Percentiles rank a stretch among this genome's conserved stretches.
Evolutionary conservation across 2,329 filamentous ascomycete species (phyloP).

Genomic region (Trichoderma guizhouense): DNA sequence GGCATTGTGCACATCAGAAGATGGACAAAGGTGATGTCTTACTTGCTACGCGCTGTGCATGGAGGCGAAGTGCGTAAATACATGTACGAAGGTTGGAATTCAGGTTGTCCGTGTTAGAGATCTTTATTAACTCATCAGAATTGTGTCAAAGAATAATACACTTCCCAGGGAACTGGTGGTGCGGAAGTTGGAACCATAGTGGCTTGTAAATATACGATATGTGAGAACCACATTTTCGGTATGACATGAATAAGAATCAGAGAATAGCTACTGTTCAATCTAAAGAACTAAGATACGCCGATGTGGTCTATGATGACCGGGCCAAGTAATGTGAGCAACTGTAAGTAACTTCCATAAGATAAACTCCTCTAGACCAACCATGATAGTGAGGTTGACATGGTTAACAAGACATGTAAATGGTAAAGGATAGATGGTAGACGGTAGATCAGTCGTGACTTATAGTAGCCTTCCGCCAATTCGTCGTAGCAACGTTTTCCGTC

Average conservation of each 20-base stretch:
- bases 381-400: background rate
- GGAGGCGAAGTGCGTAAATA: background rate
- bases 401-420: background rate
- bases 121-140: background rate
- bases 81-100: background rate
- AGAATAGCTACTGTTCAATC: background rate
- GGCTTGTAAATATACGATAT: background rate
- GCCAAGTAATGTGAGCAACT: background rate
- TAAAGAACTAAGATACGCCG: background rate
- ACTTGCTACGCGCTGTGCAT: constrained; percentile 20
- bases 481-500: constrained; percentile 39
- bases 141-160: background rate
- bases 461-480: constrained; percentile 37
- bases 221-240: background rate
- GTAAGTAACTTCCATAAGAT: background rate
- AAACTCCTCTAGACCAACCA: background rate
- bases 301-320: background rate
- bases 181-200: background rate
- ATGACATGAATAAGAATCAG: background rate
- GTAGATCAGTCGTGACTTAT: background rate
- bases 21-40: constrained; percentile 40
- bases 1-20: constrained; percentile 34
- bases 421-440: background rate
- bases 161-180: background rate
- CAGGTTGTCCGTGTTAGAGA: background rate